These are phyloP conservation scores for Heliocybe sulcata DNA, from an alignment of 1,284 basidiomycete species.

Conservation along the genomic window DNA sequence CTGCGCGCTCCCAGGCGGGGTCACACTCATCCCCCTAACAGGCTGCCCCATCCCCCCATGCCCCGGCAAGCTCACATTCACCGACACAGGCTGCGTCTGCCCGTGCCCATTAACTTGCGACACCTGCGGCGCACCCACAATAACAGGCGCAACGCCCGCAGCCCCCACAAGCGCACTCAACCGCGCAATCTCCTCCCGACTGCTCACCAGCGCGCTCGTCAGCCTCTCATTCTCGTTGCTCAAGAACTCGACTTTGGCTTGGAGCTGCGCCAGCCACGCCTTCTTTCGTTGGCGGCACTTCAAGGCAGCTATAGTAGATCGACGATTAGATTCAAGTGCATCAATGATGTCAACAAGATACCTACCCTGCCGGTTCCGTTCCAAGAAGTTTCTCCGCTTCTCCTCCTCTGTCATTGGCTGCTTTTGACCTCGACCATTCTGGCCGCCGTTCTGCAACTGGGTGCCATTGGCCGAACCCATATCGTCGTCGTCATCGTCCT, in stretches of 20 bases:
- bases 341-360: slow-evolving; percentile 4
- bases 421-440: slow-evolving; percentile 27
- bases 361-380: slow-evolving; percentile 89
- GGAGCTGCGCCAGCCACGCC: slow-evolving; percentile 90
- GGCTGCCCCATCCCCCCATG: not conserved
- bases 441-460: slow-evolving; percentile 14
- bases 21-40: not conserved
- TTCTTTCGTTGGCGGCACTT: slow-evolving; percentile 99
- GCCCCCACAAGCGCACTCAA: slow-evolving; percentile 64
- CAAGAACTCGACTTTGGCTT: slow-evolving; percentile 90
- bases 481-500: slow-evolving; percentile 18
- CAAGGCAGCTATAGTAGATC: slow-evolving; percentile 66
- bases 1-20: not conserved
- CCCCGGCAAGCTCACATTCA: slow-evolving; percentile 33
- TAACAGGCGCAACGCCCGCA: slow-evolving; percentile 38
- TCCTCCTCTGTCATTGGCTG: slow-evolving; percentile 94
- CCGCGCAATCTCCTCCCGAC: slow-evolving; percentile 75
- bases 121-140: slow-evolving; percentile 14
- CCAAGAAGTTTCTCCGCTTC: slow-evolving; percentile 90
- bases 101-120: no score
- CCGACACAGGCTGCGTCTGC: slow-evolving; percentile 30
- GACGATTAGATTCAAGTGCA: not conserved
- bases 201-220: slow-evolving; percentile 64
- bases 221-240: slow-evolving; percentile 93
- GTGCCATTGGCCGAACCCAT: slow-evolving; percentile 23